Evolutionary conservation across 164 flowering plant genomes (phyloP), one percentile per base, ranked within the genome.

Genomic region (Vitis amurensis): DNA sequence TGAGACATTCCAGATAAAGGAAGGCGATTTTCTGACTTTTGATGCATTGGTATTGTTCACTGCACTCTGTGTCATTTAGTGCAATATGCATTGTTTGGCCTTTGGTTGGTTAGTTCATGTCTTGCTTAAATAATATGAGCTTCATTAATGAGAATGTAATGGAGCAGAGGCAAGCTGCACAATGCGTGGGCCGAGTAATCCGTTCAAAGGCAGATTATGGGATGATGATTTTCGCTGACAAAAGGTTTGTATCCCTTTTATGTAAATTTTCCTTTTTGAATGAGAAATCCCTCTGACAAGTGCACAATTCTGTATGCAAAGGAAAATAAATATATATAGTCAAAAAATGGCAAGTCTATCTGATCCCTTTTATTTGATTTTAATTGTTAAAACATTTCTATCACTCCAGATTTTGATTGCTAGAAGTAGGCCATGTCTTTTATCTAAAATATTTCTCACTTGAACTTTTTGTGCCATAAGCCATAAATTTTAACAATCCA

Each of bases 181-280:
- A 96, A 79, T 96, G 99, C 76, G 99, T 96, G 27, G 99, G 99
- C 44, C 87, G 98, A 66, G 98, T 96, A 2, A 96, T 96, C 65
- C 91, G 98, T 50, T 96, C 99, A 29, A 96, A 96, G 77, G 93
- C 98, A 64, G 99, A 96, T 75, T 96, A 96, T 79, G 99, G 98
- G 49, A 96, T 96, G 99, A 96, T 96, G 99, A 96, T 93, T 68
- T 96, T 96, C 87, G 98, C 98, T 57, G 99, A 96, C 81, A 96
- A 96, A 81, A 91, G 99, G 99, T 93, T 63, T 61, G 74, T 12
- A 8, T 63, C 4, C 63, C 49, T 71, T 9, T 31, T 57, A 50
- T 66, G 4, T 37, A 37, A 37, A 37, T 37, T 37, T 37, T 37
- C 44, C 44, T 37, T 37, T 37, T 37, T 37, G 44, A 7, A 37